These are phyloP conservation scores for Zalaria obscura DNA, from an alignment of 2,329 filamentous ascomycete species.

Conservation along the genomic window DNA sequence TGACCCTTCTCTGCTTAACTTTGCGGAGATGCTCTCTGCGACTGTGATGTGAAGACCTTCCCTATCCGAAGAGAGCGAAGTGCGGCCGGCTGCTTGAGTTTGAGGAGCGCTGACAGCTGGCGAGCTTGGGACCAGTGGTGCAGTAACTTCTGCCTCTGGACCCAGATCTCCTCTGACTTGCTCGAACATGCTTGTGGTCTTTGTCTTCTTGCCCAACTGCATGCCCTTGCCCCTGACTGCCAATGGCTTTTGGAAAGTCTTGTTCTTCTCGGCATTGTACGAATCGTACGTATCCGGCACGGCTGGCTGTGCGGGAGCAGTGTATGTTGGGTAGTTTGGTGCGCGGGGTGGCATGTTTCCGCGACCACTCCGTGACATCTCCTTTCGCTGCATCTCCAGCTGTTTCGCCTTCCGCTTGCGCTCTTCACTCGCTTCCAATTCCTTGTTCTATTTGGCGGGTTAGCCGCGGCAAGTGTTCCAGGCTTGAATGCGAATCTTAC, in stretches of 20 bases:
- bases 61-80: slow-evolving; percentile 48
- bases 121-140: slow-evolving; percentile 50
- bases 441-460: slow-evolving; percentile 61
- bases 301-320: slow-evolving; percentile 57
- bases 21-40: slow-evolving; percentile 80
- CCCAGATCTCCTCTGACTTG: slow-evolving; percentile 84
- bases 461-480: too few relatives aligned
- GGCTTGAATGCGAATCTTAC: slow-evolving; percentile 32
- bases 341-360: slow-evolving; percentile 49
- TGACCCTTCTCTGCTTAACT: slow-evolving; percentile 74
- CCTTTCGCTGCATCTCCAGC: slow-evolving; percentile 96
- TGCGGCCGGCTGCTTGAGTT: slow-evolving; percentile 35
- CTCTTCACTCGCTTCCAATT: slow-evolving; percentile 94
- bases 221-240: slow-evolving; percentile 89
- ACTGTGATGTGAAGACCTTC: slow-evolving; percentile 82
- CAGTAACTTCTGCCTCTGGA: slow-evolving; percentile 61
- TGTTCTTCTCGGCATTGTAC: slow-evolving; percentile 97
- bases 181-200: slow-evolving; percentile 94
- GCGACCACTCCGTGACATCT: slow-evolving; percentile 52
- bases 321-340: slow-evolving; percentile 80
- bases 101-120: slow-evolving; percentile 34
- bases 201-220: slow-evolving; percentile 98
- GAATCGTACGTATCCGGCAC: slow-evolving; percentile 76
- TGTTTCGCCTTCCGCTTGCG: slow-evolving; percentile 98
- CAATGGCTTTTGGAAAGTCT: slow-evolving; percentile 60